Evolutionary conservation across 2,329 filamentous ascomycete genomes (phyloP).

Genomic region (Cytospora leucostoma): DNA sequence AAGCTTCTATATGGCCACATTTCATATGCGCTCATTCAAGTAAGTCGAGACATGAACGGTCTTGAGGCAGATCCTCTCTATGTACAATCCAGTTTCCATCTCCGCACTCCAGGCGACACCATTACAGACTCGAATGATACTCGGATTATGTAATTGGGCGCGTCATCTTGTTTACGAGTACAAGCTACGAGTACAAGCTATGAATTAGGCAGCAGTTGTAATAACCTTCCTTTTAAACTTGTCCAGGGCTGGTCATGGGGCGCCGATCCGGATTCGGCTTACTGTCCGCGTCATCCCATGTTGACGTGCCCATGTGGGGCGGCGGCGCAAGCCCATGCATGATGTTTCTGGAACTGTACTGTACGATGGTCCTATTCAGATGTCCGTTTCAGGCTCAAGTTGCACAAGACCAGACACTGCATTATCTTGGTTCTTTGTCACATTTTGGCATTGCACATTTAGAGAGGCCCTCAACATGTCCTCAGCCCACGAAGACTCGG

Average conservation of each 20-base stretch:
- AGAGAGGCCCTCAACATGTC: too few species aligned
- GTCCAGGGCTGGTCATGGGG: conserved; percentile 1
- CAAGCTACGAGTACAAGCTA: background rate
- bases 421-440: too few species aligned
- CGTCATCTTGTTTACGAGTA: conserved; percentile 12
- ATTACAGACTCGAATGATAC: background rate
- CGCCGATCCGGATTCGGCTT: background rate
- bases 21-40: background rate
- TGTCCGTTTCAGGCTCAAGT: too few species aligned
- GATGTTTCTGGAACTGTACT: too few species aligned
- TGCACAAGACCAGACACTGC: too few species aligned
- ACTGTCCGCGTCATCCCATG: conserved; percentile 21
- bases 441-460: too few species aligned
- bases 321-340: too few species aligned
- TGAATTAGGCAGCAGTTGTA: background rate
- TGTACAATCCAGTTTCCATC: background rate
- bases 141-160: background rate
- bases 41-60: background rate
- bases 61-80: background rate
- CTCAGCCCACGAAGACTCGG: too few species aligned
- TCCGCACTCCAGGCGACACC: background rate
- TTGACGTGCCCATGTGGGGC: conserved; percentile 4
- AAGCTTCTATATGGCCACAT: background rate
- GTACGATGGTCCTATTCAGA: too few species aligned
- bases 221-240: conserved; percentile 24